Evolutionary conservation across 1,284 basidiomycete species (phyloP).

Genomic region (Apiotrichum domesticum): DNA sequence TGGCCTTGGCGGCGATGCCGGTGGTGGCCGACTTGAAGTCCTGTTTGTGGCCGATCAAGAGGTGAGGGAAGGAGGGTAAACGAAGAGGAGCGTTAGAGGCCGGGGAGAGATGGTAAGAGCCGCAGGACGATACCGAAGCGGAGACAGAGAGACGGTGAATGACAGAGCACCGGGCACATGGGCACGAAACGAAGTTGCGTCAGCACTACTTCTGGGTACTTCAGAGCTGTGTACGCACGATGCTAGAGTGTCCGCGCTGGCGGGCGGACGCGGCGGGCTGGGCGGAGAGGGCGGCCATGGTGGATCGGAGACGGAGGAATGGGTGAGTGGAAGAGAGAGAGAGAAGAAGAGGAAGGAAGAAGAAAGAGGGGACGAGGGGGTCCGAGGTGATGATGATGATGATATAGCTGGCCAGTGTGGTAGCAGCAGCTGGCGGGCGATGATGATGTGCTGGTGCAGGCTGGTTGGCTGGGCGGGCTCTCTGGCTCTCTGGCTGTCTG

Average conservation of each 20-base stretch:
- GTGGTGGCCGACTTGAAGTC: conserved; percentile 98
- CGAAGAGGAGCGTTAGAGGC: no score
- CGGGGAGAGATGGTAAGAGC: neutral
- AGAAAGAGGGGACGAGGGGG: no score
- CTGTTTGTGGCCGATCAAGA: conserved; percentile 13
- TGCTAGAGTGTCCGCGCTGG: conserved; percentile 47
- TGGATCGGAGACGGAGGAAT: conserved; percentile 1
- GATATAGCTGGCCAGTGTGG: no score
- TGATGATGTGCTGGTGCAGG: no score
- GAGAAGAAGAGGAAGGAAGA: neutral
- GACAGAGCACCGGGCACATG: neutral
- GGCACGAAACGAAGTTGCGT: conserved; percentile 5
- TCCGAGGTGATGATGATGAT: neutral
- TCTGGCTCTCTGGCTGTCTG: no score
- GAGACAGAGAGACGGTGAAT: neutral
- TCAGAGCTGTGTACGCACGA: conserved; percentile 35
- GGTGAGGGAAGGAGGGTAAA: no score
- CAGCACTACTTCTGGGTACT: neutral
- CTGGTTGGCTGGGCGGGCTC: no score
- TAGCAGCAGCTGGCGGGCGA: no score
- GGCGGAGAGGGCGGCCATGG: conserved; percentile 22
- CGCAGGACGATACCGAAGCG: neutral
- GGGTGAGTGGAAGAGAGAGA: neutral
- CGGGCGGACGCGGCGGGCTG: conserved; percentile 31
- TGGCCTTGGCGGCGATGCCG: conserved; percentile 92